A percentile compares a stretch with the other conserved stretches of the same genome.
Conservation (phyloP, 345 rosid species). For the Salix koriyanagi region DNA sequence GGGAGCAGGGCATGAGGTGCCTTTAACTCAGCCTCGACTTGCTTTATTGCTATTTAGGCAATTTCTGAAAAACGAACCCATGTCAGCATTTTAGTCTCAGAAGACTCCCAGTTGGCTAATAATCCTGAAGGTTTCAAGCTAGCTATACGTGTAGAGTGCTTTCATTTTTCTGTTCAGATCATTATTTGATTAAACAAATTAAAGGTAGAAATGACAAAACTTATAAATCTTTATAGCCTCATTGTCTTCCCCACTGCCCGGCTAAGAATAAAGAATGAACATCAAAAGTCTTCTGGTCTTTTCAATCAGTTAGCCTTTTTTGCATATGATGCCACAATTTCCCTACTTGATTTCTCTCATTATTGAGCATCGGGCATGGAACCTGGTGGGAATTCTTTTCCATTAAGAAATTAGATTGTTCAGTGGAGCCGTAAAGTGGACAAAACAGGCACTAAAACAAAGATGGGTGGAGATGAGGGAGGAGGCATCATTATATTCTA, state of each 20-base stretch:
- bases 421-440: constrained; percentile 27
- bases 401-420: constrained; percentile 5
- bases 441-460: constrained; percentile 11
- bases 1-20: constrained; percentile 69
- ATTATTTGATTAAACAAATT: background rate
- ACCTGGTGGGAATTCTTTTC: constrained; percentile 3
- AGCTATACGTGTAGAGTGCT: background rate
- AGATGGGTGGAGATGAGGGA: constrained; percentile 19
- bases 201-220: background rate
- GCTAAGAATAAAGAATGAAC: background rate
- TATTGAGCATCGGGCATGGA: background rate
- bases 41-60: constrained; percentile 38
- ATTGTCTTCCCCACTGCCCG: background rate
- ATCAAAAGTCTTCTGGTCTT: background rate
- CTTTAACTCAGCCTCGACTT: constrained; percentile 44
- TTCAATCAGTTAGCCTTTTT: background rate
- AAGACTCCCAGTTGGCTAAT: background rate
- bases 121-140: background rate
- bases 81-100: constrained; percentile 20
- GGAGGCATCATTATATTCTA: constrained; percentile 18
- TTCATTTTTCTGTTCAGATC: background rate
- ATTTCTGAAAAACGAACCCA: constrained; percentile 37
- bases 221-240: background rate
- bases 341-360: background rate
- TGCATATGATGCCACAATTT: background rate